A percentile compares a stretch with the other conserved stretches of the same genome.
These are phyloP conservation scores for Penicillium pulvis DNA, from an alignment of 495 filamentous ascomycete genomes.

Conservation along the genomic window DNA sequence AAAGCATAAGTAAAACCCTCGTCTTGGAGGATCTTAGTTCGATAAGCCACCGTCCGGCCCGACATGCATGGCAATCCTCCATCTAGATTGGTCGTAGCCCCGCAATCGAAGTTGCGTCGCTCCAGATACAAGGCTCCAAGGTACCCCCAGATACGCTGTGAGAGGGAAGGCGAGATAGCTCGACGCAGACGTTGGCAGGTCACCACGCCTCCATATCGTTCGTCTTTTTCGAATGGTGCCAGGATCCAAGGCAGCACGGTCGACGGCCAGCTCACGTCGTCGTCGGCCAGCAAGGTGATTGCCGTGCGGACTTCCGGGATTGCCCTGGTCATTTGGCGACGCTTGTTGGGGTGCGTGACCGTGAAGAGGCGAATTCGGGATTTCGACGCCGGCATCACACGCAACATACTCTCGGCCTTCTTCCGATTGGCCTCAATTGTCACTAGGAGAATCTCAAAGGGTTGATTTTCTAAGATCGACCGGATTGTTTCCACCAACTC, in stretches of 20 bases:
- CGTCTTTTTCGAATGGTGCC: conserved; percentile 76
- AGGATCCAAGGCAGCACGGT: conserved; percentile 80
- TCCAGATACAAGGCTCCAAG: conserved; percentile 82
- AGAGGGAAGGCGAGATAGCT: conserved; percentile 55
- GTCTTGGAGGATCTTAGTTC: conserved; percentile 76
- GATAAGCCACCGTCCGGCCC: conserved; percentile 81
- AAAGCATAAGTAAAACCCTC: conserved; percentile 72
- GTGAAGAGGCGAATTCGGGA: conserved; percentile 54
- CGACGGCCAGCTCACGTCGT: conserved; percentile 82
- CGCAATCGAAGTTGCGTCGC: conserved; percentile 85
- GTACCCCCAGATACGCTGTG: conserved; percentile 68
- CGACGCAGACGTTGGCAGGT: conserved; percentile 80
- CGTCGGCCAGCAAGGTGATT: conserved; percentile 82
- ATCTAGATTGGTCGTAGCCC: conserved; percentile 81
- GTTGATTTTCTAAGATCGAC: conserved; percentile 57
- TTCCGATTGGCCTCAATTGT: conserved; percentile 65
- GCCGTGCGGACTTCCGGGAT: conserved; percentile 73
- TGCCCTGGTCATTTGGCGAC: conserved; percentile 78
- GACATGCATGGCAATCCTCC: conserved; percentile 88
- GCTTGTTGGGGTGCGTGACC: conserved; percentile 72
- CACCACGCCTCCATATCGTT: conserved; percentile 75
- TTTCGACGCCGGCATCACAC: conserved; percentile 52
- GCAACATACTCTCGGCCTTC: conserved; percentile 54
- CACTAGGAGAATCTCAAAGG: conserved; percentile 61
- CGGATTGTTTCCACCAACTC: conserved; percentile 62